Evolutionary conservation across 306 rosid species (phyloP), one percentile per base, ranked within the genome.

Genomic region (Citrullus amarus): DNA sequence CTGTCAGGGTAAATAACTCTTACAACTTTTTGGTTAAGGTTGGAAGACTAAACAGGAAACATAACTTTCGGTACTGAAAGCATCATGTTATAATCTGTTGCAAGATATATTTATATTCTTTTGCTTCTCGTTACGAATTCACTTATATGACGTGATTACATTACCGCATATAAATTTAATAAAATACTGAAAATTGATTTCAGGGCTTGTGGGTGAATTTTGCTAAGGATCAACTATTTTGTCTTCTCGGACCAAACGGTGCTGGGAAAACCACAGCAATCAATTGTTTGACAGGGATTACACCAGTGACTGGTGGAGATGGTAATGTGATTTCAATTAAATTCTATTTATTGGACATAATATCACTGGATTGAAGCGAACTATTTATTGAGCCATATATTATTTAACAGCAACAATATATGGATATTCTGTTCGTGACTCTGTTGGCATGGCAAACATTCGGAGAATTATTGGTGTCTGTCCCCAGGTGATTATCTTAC

Each of bases 241-340:
- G 98, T 87, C 91, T 94, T 54, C 90, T 94, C 60, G 98, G 98
- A 77, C 93, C 98, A 41, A 92, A 91, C 20, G 97, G 98, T 75
- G 98, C 98, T 46, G 98, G 98, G 75, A 94, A 94, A 85, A 92
- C 98, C 48, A 90, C 98, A n/a, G 78, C 80, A 66, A 94, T 94
- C 79, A 92, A 59, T 80, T 94, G 98, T 85, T 85, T 94, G 90
- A 90, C 96, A 18, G 98, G 98, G 82, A 89, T 88, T 75, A 82
- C 95, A 82, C 97, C 97, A 15, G 87, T 86, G 79, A 89, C 98
- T 55, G 83, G 83, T 20, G 98, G 98, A 85, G 93, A 94, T 80
- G 96, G 98, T 94, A 84, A 83, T 57, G 25, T 78, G 20, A 78
- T 74, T 73, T 82, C 1, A 48, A 55, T 51, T 48, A 36, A 15